phyloP scores from a whole-genome alignment of 2,329 filamentous ascomycete species.

The Talaromyces sp. region DNA sequence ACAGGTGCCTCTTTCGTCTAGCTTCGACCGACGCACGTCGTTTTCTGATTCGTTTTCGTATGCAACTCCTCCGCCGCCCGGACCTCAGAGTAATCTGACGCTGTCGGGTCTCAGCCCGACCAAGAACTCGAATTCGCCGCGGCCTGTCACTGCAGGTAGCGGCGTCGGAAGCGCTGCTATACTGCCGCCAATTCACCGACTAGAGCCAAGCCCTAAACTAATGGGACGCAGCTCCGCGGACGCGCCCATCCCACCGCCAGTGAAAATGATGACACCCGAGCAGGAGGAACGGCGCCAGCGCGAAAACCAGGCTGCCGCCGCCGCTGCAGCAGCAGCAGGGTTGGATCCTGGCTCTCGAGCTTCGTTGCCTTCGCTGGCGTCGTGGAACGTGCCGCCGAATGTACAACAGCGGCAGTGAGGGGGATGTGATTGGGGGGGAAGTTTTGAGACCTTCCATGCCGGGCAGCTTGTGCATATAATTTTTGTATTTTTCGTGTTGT shows the following conservation, averaged over 20 bases:
- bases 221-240: slow-evolving; percentile 41
- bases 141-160: slow-evolving; percentile 31
- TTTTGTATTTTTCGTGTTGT: not conserved
- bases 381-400: slow-evolving; percentile 7
- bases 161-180: slow-evolving; percentile 29
- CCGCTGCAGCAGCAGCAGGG: slow-evolving; percentile 4
- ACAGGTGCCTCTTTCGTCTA: slow-evolving; percentile 24
- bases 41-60: slow-evolving; percentile 28
- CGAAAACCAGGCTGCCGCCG: slow-evolving; percentile 31
- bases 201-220: slow-evolving; percentile 41
- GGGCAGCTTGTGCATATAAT: too few species aligned
- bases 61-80: slow-evolving; percentile 25
- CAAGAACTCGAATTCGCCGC: slow-evolving; percentile 37
- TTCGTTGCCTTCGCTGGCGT: slow-evolving; percentile 5
- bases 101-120: slow-evolving; percentile 44
- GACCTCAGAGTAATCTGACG: slow-evolving; percentile 28
- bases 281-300: slow-evolving; percentile 37
- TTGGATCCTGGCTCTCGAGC: not conserved
- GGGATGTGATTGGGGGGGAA: not conserved
- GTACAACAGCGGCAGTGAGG: not conserved
- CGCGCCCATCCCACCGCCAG: slow-evolving; percentile 37
- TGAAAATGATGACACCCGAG: slow-evolving; percentile 41
- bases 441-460: too few species aligned
- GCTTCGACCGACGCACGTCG: slow-evolving; percentile 26
- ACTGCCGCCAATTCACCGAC: slow-evolving; percentile 36